A percentile compares a stretch with the other conserved stretches of the same genome.
Conservation (phyloP, 2,329 filamentous ascomycete species). For the Rutstroemia sp. region DNA sequence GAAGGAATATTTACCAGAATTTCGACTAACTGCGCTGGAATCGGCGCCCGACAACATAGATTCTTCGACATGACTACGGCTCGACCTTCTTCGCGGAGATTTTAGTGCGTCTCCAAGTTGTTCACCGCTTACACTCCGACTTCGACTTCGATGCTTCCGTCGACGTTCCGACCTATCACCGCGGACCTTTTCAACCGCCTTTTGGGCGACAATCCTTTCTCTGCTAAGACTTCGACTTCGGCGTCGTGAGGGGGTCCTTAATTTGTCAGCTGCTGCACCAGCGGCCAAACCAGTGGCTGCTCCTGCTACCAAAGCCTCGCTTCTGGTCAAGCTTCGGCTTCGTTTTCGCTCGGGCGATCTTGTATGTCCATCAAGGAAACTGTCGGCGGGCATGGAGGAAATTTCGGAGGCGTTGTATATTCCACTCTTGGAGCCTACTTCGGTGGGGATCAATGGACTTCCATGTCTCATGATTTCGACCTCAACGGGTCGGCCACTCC, state of each 20-base stretch:
- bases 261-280: slow-evolving; percentile 35
- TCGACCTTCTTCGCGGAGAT: slow-evolving; percentile 39
- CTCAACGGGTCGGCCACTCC: slow-evolving; percentile 66
- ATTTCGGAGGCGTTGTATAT: slow-evolving; percentile 72
- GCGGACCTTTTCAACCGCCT: slow-evolving; percentile 60
- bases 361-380: slow-evolving; percentile 50
- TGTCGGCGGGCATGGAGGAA: slow-evolving; percentile 72
- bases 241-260: slow-evolving; percentile 51
- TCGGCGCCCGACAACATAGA: slow-evolving; percentile 38
- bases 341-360: slow-evolving; percentile 27
- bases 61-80: slow-evolving; percentile 45
- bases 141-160: slow-evolving; percentile 36
- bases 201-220: slow-evolving; percentile 56
- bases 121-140: slow-evolving; percentile 38
- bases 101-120: slow-evolving; percentile 39
- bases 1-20: slow-evolving; percentile 51
- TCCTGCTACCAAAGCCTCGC: slow-evolving; percentile 23
- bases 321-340: slow-evolving; percentile 26
- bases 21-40: slow-evolving; percentile 50
- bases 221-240: slow-evolving; percentile 58
- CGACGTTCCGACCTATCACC: slow-evolving; percentile 40
- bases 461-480: slow-evolving; percentile 71
- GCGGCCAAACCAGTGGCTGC: slow-evolving; percentile 35
- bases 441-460: slow-evolving; percentile 58
- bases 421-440: slow-evolving; percentile 54